Evolutionary conservation across 805 yeast genomes (phyloP).

Genomic region (Candida oleophila): DNA sequence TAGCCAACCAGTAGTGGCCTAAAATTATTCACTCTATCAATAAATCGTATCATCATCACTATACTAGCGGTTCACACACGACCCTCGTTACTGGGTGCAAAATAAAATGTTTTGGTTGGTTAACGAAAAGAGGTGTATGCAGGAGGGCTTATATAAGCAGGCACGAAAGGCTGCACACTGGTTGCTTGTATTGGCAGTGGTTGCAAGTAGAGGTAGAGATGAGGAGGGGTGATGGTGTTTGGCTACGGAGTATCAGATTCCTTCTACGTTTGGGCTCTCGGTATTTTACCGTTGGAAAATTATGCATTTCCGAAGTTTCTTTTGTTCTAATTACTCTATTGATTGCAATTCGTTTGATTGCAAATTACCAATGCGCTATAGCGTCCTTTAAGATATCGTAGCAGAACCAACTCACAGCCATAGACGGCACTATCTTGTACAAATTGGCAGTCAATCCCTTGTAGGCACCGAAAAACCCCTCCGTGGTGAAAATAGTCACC

Average conservation of each 20-base stretch:
- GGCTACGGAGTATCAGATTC: too few species aligned
- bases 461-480: conserved; percentile 73
- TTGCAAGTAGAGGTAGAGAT: not conserved
- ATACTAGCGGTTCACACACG: conserved; percentile 1
- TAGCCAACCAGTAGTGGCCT: too few species aligned
- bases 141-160: not conserved
- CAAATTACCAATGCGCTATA: conserved; percentile 28
- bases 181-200: too few species aligned
- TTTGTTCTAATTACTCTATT: not conserved
- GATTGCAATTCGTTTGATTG: not conserved
- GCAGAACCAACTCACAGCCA: conserved; percentile 94
- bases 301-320: not conserved
- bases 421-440: conserved; percentile 88
- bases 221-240: not conserved
- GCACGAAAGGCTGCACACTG: conserved; percentile 1
- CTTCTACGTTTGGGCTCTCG: too few species aligned
- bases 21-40: too few species aligned
- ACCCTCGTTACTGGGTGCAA: not conserved
- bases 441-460: conserved; percentile 77
- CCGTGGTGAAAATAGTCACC: conserved; percentile 61
- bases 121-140: conserved; percentile 7
- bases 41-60: conserved; percentile 9
- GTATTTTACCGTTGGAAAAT: too few species aligned
- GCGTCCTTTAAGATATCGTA: conserved; percentile 66
- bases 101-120: conserved; percentile 13